phyloP scores from a whole-genome alignment of 768 basidiomycete genomes.

The Candolleomyces aberdarensis region DNA sequence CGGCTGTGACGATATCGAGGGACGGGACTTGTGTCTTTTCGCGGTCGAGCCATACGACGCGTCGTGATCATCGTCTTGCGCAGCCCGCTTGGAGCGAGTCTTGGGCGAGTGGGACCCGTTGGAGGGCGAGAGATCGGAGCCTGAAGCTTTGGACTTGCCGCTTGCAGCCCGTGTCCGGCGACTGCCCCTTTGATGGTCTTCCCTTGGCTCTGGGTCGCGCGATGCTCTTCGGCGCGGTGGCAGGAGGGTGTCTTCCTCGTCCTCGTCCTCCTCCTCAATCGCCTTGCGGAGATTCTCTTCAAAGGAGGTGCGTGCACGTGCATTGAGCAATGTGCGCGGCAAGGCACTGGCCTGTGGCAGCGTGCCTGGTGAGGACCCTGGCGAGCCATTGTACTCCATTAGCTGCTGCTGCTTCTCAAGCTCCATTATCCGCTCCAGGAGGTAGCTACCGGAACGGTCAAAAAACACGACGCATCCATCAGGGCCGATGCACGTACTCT shows the following conservation, averaged over 20 bases:
- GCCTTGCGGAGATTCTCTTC: constrained; percentile 47
- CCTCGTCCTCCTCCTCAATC: constrained; percentile 39
- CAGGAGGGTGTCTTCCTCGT: constrained; percentile 49
- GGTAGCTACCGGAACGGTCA: constrained; percentile 5
- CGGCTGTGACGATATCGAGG: neutral
- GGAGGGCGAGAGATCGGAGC: neutral
- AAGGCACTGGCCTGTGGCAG: constrained; percentile 43
- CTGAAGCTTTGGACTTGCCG: neutral
- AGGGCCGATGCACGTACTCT: constrained; percentile 42
- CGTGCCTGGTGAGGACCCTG: constrained; percentile 13
- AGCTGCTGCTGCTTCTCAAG: constrained; percentile 45
- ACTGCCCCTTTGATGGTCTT: neutral
- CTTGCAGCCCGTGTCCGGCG: neutral
- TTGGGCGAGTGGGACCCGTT: neutral
- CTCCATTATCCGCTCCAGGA: constrained; percentile 56
- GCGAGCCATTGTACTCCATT: constrained; percentile 13
- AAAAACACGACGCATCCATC: neutral
- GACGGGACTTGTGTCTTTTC: neutral
- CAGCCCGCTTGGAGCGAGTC: neutral
- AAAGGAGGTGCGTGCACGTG: constrained; percentile 42
- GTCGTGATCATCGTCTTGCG: neutral
- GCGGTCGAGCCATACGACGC: neutral
- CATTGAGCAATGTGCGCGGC: constrained; percentile 44
- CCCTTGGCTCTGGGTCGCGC: constrained; percentile 7
- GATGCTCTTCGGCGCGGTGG: constrained; percentile 44